Conservation (phyloP, 139 green algal genomes). For the Coelastrella sp. region DNA sequence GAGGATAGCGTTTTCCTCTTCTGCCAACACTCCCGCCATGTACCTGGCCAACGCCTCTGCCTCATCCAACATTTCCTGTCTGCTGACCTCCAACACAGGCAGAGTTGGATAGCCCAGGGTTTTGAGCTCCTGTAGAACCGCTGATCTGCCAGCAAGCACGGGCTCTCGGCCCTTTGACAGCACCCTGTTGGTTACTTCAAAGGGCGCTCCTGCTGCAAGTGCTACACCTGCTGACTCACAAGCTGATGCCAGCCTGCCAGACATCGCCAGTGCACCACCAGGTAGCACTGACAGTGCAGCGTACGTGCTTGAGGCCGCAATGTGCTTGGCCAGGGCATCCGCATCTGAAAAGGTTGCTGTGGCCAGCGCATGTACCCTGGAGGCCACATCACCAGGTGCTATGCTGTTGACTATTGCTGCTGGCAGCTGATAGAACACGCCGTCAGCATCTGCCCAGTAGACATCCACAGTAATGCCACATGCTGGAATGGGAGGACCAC, state of each 20-base stretch:
- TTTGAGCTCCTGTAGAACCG: conserved; percentile 31
- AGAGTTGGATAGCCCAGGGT: conserved; percentile 50
- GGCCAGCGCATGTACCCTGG: conserved; percentile 48
- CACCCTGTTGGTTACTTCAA: not conserved
- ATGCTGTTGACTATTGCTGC: conserved; percentile 40
- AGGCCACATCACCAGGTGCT: conserved; percentile 55
- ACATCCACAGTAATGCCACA: conserved; percentile 29
- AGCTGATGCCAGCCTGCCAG: conserved; percentile 43
- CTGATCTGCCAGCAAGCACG: conserved; percentile 7
- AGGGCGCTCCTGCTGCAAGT: conserved; percentile 56
- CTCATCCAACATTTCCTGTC: not conserved
- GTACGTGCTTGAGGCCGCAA: not conserved
- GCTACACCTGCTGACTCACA: conserved; percentile 62
- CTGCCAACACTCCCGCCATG: not conserved
- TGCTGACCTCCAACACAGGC: conserved; percentile 37
- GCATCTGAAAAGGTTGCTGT: not conserved
- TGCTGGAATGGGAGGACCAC: not conserved
- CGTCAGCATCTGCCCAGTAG: conserved; percentile 20
- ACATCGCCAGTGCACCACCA: conserved; percentile 4
- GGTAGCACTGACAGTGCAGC: conserved; percentile 23
- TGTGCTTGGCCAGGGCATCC: not conserved
- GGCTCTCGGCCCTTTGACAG: conserved; percentile 10
- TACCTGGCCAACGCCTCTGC: not conserved
- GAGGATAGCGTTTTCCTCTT: not conserved
- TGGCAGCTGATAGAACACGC: conserved; percentile 18